A percentile compares a stretch with the other conserved stretches of the same genome.
Conservation (phyloP, 805 yeast genomes). For the Yamadazyma takamatsuzukensis region DNA sequence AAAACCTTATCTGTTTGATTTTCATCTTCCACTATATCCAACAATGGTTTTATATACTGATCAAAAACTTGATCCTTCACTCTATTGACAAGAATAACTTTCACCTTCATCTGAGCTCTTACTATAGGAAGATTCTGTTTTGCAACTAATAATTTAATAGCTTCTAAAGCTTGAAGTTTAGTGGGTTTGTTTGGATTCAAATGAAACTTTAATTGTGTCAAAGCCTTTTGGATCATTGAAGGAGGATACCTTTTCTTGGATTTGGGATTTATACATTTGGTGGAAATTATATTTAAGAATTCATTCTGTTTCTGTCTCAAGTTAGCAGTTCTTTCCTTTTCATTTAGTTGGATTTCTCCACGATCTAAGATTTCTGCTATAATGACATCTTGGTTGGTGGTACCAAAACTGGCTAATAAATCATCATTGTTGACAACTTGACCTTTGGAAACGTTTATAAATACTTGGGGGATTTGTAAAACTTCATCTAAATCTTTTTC, state of each 20-base stretch:
- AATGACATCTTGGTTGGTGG: constrained; percentile 70
- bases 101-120: constrained; percentile 88
- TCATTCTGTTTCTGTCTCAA: constrained; percentile 74
- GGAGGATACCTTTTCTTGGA: constrained; percentile 92
- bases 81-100: constrained; percentile 54
- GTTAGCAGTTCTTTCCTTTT: constrained; percentile 82
- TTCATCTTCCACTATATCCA: constrained; percentile 40
- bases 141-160: constrained; percentile 71
- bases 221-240: constrained; percentile 85
- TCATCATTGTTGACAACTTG: constrained; percentile 89
- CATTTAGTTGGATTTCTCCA: constrained; percentile 94
- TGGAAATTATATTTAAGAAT: constrained; percentile 74
- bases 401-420: constrained; percentile 65
- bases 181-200: constrained; percentile 70
- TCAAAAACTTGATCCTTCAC: constrained; percentile 42
- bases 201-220: constrained; percentile 75
- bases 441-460: constrained; percentile 90
- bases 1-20: constrained; percentile 46
- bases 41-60: constrained; percentile 28
- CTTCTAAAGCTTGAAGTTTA: constrained; percentile 88
- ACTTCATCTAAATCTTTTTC: constrained; percentile 96
- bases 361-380: constrained; percentile 78
- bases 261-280: constrained; percentile 88
- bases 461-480: constrained; percentile 92
- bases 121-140: constrained; percentile 89